Percentiles rank a stretch among this genome's conserved stretches.
Evolutionary conservation across 306 rosid species (phyloP).

Genomic region (Prunus campanulata): DNA sequence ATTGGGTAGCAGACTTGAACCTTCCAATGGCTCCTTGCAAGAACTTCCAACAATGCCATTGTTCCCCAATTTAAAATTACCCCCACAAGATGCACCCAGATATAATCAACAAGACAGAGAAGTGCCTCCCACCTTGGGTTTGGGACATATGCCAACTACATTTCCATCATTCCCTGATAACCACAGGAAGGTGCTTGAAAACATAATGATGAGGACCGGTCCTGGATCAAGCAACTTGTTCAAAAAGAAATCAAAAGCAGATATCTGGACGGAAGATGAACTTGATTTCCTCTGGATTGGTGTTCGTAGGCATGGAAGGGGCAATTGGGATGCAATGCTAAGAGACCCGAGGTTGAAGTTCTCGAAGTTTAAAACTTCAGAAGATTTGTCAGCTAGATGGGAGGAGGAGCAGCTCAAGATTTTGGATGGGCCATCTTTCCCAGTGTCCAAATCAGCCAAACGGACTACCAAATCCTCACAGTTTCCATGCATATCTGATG

Average conservation of each 20-base stretch:
- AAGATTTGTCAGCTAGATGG: slow-evolving; percentile 83
- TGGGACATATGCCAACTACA: slow-evolving; percentile 63
- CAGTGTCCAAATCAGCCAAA: slow-evolving; percentile 53
- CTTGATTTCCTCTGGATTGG: slow-evolving; percentile 98
- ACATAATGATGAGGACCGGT: slow-evolving; percentile 96
- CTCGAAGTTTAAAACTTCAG: slow-evolving; percentile 68
- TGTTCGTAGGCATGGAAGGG: slow-evolving; percentile 96
- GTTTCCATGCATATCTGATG: slow-evolving; percentile 86
- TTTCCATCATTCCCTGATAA: slow-evolving; percentile 85
- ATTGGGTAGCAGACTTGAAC: slow-evolving; percentile 64
- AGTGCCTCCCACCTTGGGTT: slow-evolving; percentile 62
- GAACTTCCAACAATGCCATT: slow-evolving; percentile 71
- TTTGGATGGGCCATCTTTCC: slow-evolving; percentile 68
- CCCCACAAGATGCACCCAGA: slow-evolving; percentile 71
- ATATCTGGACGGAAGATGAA: slow-evolving; percentile 96
- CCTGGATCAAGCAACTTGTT: slow-evolving; percentile 51
- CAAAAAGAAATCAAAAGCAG: slow-evolving; percentile 66
- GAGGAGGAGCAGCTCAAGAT: slow-evolving; percentile 91
- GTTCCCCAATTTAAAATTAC: slow-evolving; percentile 70
- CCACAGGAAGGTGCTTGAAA: slow-evolving; percentile 95
- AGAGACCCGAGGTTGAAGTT: slow-evolving; percentile 85
- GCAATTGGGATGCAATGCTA: slow-evolving; percentile 90
- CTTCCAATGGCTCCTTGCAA: slow-evolving; percentile 55
- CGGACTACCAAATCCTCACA: slow-evolving; percentile 58
- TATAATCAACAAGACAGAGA: slow-evolving; percentile 75